These are phyloP conservation scores for Albugo candida DNA, from an alignment of 352 stramenopile genomes.

Conservation along the genomic window DNA sequence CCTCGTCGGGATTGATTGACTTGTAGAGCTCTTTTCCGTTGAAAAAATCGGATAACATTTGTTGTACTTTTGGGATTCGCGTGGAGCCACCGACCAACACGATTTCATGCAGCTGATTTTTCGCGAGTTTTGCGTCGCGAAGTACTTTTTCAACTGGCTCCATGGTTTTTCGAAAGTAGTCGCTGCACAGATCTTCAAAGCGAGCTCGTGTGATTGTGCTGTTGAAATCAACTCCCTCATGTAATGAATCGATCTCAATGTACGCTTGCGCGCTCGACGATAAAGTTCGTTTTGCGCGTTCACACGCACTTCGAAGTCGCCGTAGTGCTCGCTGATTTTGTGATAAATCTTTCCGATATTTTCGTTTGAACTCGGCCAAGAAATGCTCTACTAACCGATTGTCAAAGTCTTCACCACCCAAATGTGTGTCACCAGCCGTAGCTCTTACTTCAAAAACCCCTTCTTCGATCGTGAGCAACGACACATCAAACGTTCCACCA, in stretches of 20 bases:
- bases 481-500: slow-evolving; percentile 91
- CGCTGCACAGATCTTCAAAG: slow-evolving; percentile 81
- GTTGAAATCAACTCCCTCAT: slow-evolving; percentile 86
- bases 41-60: slow-evolving; percentile 38
- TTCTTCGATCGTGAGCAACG: slow-evolving; percentile 86
- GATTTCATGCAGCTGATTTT: slow-evolving; percentile 62
- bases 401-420: slow-evolving; percentile 90
- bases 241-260: slow-evolving; percentile 89
- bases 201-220: slow-evolving; percentile 79
- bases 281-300: slow-evolving; percentile 88
- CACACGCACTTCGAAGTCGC: slow-evolving; percentile 83
- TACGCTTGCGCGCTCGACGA: slow-evolving; percentile 84
- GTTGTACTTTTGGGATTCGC: slow-evolving; percentile 48
- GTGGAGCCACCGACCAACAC: slow-evolving; percentile 67
- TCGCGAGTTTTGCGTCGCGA: slow-evolving; percentile 73
- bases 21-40: slow-evolving; percentile 53
- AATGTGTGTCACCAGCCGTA: slow-evolving; percentile 85
- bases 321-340: slow-evolving; percentile 78
- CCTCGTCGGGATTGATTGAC: slow-evolving; percentile 68
- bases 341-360: slow-evolving; percentile 77
- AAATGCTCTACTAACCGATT: slow-evolving; percentile 89
- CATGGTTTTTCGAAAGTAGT: slow-evolving; percentile 86
- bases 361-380: slow-evolving; percentile 83
- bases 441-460: slow-evolving; percentile 94
- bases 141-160: slow-evolving; percentile 77